These are phyloP conservation scores for Epichloe hybrida DNA, from an alignment of 2,329 filamentous ascomycete genomes.

Conservation along the genomic window DNA sequence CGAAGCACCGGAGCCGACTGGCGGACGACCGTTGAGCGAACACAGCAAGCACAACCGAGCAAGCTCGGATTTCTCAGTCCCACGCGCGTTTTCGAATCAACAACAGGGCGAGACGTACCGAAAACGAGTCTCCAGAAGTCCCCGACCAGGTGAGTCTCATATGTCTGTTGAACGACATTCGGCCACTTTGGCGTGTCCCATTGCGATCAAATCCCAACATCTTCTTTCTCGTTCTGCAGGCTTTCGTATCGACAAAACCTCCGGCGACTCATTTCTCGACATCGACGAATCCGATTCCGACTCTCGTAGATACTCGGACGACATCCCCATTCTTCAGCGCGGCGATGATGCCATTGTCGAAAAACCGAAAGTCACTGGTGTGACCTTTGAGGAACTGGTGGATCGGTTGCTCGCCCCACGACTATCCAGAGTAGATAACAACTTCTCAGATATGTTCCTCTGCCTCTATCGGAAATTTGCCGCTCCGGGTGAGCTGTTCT, in stretches of 20 bases:
- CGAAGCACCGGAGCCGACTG: conserved; percentile 38
- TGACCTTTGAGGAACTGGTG: conserved; percentile 59
- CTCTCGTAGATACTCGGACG: conserved; percentile 51
- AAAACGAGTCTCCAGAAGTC: conserved; percentile 18
- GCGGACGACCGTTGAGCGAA: conserved; percentile 41
- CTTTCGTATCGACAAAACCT: conserved; percentile 35
- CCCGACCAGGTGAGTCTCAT: conserved; percentile 14
- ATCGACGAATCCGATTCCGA: conserved; percentile 59
- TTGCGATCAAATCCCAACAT: not conserved
- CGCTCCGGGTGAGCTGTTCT: conserved; percentile 63
- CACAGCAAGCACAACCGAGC: conserved; percentile 56
- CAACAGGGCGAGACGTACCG: conserved; percentile 26
- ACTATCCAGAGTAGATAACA: conserved; percentile 74
- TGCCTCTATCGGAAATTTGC: conserved; percentile 92
- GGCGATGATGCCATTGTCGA: conserved; percentile 48
- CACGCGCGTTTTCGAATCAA: conserved; percentile 38
- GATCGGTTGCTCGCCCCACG: conserved; percentile 74
- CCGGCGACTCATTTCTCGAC: conserved; percentile 46
- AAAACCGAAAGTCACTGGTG: conserved; percentile 34
- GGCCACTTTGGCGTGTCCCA: not conserved
- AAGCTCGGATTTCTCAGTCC: conserved; percentile 54
- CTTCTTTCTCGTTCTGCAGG: conserved; percentile 21
- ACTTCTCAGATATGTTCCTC: conserved; percentile 79
- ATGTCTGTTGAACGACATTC: not conserved
- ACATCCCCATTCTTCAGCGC: conserved; percentile 52